Percentiles rank a stretch among this genome's conserved stretches.
These are phyloP conservation scores for Sporothrix dimorphospora DNA, from an alignment of 2,329 filamentous ascomycete species.

Conservation along the genomic window DNA sequence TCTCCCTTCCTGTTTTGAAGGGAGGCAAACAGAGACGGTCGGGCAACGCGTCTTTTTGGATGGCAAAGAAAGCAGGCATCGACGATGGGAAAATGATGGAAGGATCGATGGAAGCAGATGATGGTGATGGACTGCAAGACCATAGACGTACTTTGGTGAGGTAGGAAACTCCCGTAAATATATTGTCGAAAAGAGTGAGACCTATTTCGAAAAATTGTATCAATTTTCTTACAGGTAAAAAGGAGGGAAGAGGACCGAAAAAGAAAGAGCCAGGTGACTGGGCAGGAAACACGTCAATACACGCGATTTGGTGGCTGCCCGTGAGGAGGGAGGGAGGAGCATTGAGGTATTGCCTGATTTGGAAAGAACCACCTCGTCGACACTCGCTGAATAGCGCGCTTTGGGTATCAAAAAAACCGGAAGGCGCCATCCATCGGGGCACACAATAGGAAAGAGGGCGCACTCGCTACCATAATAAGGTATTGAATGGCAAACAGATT, in stretches of 20 bases:
- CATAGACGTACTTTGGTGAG: background rate
- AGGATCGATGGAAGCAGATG: background rate
- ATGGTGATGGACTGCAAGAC: background rate
- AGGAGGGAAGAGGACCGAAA: background rate
- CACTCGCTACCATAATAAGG: background rate
- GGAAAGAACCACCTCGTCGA: background rate
- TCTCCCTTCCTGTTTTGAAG: background rate
- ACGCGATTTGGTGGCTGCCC: background rate
- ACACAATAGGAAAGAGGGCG: slow-evolving; percentile 5
- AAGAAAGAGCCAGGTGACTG: background rate
- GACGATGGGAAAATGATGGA: background rate
- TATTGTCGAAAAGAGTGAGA: background rate
- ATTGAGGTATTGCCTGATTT: background rate
- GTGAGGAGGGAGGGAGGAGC: background rate
- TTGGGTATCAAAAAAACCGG: background rate
- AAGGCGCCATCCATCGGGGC: background rate
- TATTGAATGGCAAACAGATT: background rate
- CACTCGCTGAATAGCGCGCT: background rate
- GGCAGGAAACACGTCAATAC: background rate
- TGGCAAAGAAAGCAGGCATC: background rate
- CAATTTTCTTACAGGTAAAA: background rate
- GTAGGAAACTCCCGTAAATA: background rate
- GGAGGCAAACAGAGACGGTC: background rate
- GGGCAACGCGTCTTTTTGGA: background rate
- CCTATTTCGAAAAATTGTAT: background rate